Base-by-base conservation (phyloP, 345 rosid genomes). In the Syzygium aromaticum region DNA sequence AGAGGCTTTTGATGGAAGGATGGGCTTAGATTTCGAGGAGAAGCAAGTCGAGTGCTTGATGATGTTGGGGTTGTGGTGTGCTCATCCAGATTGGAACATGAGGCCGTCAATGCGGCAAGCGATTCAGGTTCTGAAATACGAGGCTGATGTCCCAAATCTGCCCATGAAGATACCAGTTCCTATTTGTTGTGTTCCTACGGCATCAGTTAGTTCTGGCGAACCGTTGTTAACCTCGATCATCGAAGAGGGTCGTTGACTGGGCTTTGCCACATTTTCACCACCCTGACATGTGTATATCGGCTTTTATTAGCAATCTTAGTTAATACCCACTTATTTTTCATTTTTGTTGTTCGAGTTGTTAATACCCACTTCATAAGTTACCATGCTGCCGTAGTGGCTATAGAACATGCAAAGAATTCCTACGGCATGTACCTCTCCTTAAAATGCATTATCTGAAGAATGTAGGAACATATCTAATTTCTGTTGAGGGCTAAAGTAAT, bases 11-110 rank as follows among this genome's bases (percentile, higher is more conserved):
- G 98, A 95, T 57, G 77, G 73, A 80, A 92, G 87, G 85, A 87
- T 92, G 52, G 11, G 19, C 5, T 87, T 30, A 84, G 92, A 90
- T 11, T 90, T 89, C 9, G 93, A 93, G 52, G 89, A 88, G 87
- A 89, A 52, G 59, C 92, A 95, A 87, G 87, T 52, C 1, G 90
- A 91, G 56, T 85, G 91, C 84, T 86, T 94, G 85, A 89, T 96
- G 90, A 87, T 87, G 64, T 92, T 91, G 21, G 96, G 96, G 4
- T 40, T 94, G 56, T 94, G 94, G 96, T 93, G 96, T 88, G 92
- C 95, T 85, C 93, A 93, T 87, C 96, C 95, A 43, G 94, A 93
- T 87, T 63, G 86, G 21, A 88, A 17, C 54, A 86, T 86, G 13
- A 89, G 93, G 88, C 96, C 95, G 7, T 90, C 94, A 0, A 92